Evolutionary conservation across 2,329 filamentous ascomycete genomes (phyloP).

Genomic region (Cladosporium oxysporum): DNA sequence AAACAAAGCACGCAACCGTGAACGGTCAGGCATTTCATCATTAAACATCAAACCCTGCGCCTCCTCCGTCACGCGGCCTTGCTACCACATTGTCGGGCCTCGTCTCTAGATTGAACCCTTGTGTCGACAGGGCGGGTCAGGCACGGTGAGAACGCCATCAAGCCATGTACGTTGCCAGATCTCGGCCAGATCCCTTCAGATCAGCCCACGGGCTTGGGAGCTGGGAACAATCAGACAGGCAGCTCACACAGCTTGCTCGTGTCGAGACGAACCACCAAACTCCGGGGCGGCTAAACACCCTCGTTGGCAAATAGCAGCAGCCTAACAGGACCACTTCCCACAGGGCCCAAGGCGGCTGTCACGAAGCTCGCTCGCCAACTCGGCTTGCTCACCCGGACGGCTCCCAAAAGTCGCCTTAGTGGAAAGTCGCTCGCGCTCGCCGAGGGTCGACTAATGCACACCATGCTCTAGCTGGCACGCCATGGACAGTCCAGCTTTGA

Average conservation of each 20-base stretch:
- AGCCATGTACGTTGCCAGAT: constrained; percentile 5
- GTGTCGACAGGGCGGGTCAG: background rate
- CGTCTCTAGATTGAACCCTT: background rate
- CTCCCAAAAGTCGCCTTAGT: constrained; percentile 1
- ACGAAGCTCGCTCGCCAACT: background rate
- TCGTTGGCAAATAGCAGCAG: constrained; percentile 1
- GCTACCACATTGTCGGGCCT: constrained; percentile 10
- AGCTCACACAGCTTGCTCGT: constrained; percentile 5
- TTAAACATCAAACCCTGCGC: background rate
- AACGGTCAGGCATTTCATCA: background rate
- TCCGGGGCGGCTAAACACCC: background rate
- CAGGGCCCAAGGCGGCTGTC: background rate
- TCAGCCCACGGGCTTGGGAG: constrained; percentile 4
- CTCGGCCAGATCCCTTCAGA: background rate
- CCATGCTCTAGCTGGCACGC: constrained; percentile 1
- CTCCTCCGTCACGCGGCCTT: constrained; percentile 6
- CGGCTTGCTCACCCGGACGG: background rate
- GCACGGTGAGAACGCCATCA: constrained; percentile 9
- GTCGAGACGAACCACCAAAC: background rate
- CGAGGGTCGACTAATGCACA: constrained; percentile 10
- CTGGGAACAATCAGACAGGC: background rate
- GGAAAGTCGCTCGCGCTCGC: constrained; percentile 4
- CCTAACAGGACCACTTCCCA: background rate
- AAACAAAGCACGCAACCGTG: background rate
- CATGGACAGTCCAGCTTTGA: background rate